Evolutionary conservation across 1,284 basidiomycete genomes (phyloP).

Genomic region (Moesziomyces antarcticus): DNA sequence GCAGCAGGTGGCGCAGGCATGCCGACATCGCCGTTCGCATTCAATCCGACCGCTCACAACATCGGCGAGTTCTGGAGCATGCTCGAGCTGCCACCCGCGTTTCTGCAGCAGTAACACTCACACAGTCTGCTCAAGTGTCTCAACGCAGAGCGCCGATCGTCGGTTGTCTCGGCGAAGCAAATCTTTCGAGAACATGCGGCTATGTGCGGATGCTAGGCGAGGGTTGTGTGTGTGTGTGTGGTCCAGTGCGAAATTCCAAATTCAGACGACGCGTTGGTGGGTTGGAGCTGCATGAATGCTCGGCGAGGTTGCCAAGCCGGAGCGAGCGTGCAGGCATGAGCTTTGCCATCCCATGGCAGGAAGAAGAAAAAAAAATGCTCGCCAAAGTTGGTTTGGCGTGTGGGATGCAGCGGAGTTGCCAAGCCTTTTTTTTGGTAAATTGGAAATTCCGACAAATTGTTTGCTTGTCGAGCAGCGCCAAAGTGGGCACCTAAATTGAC

Average conservation of each 20-base stretch:
- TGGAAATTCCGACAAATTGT: neutral
- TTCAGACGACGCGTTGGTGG: neutral
- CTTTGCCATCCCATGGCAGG: too few relatives aligned
- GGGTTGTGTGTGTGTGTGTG: neutral
- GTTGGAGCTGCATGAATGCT: neutral
- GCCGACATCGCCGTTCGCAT: conserved; percentile 49
- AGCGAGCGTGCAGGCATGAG: neutral
- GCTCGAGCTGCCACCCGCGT: conserved; percentile 54
- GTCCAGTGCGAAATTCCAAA: neutral
- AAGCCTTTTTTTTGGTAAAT: neutral
- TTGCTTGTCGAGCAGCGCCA: neutral
- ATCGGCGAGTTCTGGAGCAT: conserved; percentile 55
- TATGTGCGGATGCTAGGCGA: neutral
- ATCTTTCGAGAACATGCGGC: neutral
- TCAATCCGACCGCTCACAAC: conserved; percentile 31
- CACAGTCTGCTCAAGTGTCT: too few relatives aligned
- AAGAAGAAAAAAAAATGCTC: too few relatives aligned
- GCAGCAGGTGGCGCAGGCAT: conserved; percentile 6
- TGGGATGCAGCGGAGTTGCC: neutral
- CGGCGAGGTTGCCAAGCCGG: neutral
- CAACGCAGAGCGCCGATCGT: too few relatives aligned
- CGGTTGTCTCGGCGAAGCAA: too few relatives aligned
- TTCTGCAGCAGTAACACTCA: conserved; percentile 37
- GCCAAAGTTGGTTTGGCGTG: neutral
- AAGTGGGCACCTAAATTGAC: neutral